These are phyloP conservation scores for Stereocaulon alpinum DNA, from an alignment of 495 filamentous ascomycete species.

Conservation along the genomic window DNA sequence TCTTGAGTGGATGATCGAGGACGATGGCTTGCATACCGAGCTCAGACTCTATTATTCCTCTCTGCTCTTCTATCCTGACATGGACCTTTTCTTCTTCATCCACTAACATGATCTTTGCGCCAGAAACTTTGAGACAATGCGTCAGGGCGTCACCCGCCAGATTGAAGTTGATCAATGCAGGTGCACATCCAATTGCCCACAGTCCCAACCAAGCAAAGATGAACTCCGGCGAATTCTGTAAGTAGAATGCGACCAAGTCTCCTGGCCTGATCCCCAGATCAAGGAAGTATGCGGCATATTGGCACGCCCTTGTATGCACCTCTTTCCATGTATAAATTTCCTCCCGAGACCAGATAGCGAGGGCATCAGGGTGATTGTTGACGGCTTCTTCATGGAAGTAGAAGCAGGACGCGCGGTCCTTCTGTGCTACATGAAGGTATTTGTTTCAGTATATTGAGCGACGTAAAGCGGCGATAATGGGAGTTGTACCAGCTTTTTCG, in stretches of 20 bases:
- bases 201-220: slow-evolving; percentile 52
- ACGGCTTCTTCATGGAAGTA: slow-evolving; percentile 54
- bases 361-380: slow-evolving; percentile 34
- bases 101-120: slow-evolving; percentile 50
- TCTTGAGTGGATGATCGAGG: slow-evolving; percentile 37
- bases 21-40: slow-evolving; percentile 45
- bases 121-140: slow-evolving; percentile 56
- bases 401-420: slow-evolving; percentile 48
- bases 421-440: slow-evolving; percentile 29
- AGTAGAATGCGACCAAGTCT: slow-evolving; percentile 60
- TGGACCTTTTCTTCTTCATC: slow-evolving; percentile 49
- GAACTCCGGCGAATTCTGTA: slow-evolving; percentile 61
- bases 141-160: slow-evolving; percentile 53
- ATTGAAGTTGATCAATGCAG: slow-evolving; percentile 66
- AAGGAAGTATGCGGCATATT: slow-evolving; percentile 57
- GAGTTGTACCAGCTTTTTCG: slow-evolving; percentile 26
- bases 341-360: slow-evolving; percentile 58
- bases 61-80: slow-evolving; percentile 45
- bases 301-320: slow-evolving; percentile 42
- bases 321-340: slow-evolving; percentile 54
- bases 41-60: slow-evolving; percentile 36
- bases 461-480: slow-evolving; percentile 6
- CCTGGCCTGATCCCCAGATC: slow-evolving; percentile 48
- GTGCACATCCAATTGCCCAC: slow-evolving; percentile 51
- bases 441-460: neutral